Conservation (phyloP, 2,329 filamentous ascomycete species). For the Aspergillus terreus region DNA sequence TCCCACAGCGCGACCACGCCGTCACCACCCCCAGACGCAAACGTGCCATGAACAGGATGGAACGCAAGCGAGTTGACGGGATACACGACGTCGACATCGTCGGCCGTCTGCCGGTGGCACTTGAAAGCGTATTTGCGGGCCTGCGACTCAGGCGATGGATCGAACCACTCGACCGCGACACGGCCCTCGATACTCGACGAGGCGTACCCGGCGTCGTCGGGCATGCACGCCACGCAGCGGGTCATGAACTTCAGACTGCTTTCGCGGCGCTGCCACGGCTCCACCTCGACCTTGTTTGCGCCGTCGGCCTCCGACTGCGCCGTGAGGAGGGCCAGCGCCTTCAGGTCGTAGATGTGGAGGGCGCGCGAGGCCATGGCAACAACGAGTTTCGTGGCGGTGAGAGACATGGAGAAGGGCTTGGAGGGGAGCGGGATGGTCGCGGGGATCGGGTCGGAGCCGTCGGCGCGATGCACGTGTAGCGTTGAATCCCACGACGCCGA, state of each 20-base stretch:
- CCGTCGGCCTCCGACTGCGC: conserved; percentile 44
- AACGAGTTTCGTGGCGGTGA: conserved; percentile 79
- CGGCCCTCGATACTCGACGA: conserved; percentile 90
- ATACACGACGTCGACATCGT: conserved; percentile 76
- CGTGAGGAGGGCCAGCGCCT: conserved; percentile 56
- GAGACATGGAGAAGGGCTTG: conserved; percentile 81
- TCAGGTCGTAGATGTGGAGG: conserved; percentile 91
- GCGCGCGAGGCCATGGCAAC: conserved; percentile 92
- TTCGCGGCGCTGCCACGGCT: conserved; percentile 90
- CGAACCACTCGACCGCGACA: conserved; percentile 97
- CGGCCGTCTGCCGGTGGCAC: conserved; percentile 76
- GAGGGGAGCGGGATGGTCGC: conserved; percentile 69
- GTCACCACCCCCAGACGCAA: conserved; percentile 85
- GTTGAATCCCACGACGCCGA: conserved; percentile 93
- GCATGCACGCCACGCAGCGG: conserved; percentile 90
- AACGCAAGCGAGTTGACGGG: conserved; percentile 88
- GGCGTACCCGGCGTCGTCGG: conserved; percentile 90
- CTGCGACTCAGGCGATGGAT: conserved; percentile 80
- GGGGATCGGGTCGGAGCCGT: conserved; percentile 48
- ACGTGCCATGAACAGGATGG: conserved; percentile 77
- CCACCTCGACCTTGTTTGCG: conserved; percentile 49
- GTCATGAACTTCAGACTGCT: conserved; percentile 96
- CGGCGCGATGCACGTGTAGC: conserved; percentile 71
- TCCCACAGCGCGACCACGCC: conserved; percentile 93
- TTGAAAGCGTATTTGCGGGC: conserved; percentile 98